phyloP scores from a whole-genome alignment of 163 green algal species.

The Chlorella variabilis region DNA sequence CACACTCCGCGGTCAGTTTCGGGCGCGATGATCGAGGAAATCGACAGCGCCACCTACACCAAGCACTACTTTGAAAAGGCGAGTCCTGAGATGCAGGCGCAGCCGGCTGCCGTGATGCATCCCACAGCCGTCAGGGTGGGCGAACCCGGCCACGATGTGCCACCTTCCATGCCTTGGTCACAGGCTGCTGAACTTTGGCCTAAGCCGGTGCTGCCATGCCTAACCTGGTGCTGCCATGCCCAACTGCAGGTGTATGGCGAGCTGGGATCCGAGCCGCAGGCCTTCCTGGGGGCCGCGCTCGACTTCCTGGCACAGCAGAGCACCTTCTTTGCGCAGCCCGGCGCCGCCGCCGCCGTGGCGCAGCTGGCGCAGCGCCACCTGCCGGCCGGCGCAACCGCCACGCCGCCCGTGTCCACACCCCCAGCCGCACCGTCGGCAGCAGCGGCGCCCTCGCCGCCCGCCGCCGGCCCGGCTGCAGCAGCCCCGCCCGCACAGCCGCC shows the following conservation, averaged over 20 bases:
- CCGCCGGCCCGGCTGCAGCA: background rate
- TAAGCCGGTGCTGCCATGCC: background rate
- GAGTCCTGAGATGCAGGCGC: background rate
- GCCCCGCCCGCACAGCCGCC: background rate
- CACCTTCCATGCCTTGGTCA: no score
- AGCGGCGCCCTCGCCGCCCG: constrained; percentile 11
- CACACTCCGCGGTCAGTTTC: no score
- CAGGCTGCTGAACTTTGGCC: background rate
- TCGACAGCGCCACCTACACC: constrained; percentile 21
- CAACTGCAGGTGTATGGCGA: constrained; percentile 22
- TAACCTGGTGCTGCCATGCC: background rate
- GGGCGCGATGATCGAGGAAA: constrained; percentile 52
- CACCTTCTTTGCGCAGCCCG: constrained; percentile 72
- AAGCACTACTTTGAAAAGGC: constrained; percentile 48
- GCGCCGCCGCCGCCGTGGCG: constrained; percentile 33
- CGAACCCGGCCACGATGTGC: no score
- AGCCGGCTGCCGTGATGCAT: no score
- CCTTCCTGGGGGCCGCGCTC: constrained; percentile 68
- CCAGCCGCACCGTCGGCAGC: constrained; percentile 1
- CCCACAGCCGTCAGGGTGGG: no score
- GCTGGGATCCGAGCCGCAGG: constrained; percentile 1
- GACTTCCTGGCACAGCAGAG: constrained; percentile 69
- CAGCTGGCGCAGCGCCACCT: background rate
- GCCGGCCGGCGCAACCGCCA: background rate
- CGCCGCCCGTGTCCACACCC: background rate